Conservation (phyloP, 306 rosid genomes). For the Lagenaria siceraria region DNA sequence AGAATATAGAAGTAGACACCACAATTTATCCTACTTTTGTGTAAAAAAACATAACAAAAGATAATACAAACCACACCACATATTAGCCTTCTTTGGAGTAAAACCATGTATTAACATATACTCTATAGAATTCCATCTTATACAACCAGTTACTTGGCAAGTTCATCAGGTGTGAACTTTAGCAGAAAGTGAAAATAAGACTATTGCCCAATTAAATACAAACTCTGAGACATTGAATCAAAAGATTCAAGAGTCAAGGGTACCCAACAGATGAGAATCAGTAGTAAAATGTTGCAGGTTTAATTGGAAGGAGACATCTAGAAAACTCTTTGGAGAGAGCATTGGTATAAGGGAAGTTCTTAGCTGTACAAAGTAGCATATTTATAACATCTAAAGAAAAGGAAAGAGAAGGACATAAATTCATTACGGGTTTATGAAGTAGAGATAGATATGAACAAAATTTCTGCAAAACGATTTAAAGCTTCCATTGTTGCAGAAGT, state of each 20-base stretch:
- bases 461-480: background rate
- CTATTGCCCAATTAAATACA: background rate
- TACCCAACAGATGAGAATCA: too few species aligned
- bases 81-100: background rate
- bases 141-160: background rate
- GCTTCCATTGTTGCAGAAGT: background rate
- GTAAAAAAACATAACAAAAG: background rate
- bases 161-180: background rate
- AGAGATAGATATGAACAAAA: background rate
- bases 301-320: background rate
- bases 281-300: background rate
- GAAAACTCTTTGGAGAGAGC: background rate
- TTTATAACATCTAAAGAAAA: background rate
- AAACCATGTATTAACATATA: background rate
- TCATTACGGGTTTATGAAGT: background rate
- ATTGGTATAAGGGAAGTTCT: background rate
- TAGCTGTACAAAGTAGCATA: background rate
- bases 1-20: background rate
- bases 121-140: too few species aligned
- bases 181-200: background rate
- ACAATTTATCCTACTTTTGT: background rate
- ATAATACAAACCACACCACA: background rate
- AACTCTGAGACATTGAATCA: background rate
- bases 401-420: background rate
- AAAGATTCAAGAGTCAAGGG: too few species aligned